Evolutionary conservation across 2,329 filamentous ascomycete species (phyloP).

Genomic region (Amylocarpus encephaloides): DNA sequence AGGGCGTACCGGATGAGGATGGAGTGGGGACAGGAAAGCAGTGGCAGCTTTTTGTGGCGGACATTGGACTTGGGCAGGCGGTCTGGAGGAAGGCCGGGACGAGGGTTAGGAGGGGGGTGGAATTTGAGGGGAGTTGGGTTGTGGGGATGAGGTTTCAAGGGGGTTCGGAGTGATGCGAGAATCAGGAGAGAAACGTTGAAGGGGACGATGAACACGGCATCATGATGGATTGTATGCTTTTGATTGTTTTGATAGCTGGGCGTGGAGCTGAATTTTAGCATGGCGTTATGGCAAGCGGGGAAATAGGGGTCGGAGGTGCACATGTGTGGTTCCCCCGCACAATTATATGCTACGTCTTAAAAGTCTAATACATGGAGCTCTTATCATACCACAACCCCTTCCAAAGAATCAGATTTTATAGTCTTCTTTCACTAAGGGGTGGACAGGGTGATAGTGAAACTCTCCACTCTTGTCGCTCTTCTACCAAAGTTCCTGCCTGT

Average conservation of each 20-base stretch:
- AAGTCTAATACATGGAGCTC: no score
- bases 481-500: no score
- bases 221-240: not conserved
- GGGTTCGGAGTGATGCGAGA: conserved; percentile 12
- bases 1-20: conserved; percentile 29
- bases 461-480: no score
- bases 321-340: no score
- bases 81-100: conserved; percentile 83
- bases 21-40: conserved; percentile 28
- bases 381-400: no score
- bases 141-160: conserved; percentile 51
- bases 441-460: no score
- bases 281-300: conserved; percentile 6
- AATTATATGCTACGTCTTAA: no score
- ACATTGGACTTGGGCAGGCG: conserved; percentile 76
- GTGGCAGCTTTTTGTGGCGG: conserved; percentile 79
- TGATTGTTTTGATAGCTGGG: not conserved
- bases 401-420: no score
- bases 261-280: conserved; percentile 12
- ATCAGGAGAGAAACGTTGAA: no score
- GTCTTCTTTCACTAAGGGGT: no score
- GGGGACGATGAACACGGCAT: not conserved
- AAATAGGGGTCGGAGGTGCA: no score
- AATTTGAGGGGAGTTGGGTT: conserved; percentile 84
- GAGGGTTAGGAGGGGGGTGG: conserved; percentile 73